Conservation (phyloP, 176 grass and related monocot species). For the Neostapfia colusana region DNA sequence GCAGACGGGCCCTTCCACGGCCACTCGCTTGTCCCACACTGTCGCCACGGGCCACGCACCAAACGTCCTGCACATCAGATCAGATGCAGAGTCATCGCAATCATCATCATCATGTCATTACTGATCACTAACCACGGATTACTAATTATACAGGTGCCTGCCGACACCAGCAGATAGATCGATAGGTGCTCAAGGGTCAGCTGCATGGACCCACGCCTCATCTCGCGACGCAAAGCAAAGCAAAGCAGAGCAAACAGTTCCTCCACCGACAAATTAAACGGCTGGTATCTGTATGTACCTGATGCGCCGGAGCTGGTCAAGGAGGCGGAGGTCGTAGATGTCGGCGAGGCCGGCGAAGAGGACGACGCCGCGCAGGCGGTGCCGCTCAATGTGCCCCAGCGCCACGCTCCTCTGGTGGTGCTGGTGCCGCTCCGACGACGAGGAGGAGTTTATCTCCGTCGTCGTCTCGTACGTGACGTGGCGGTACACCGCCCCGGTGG, state of each 20-base stretch:
- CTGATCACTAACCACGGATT: no score
- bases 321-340: constrained; percentile 66
- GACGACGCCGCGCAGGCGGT: constrained; percentile 64
- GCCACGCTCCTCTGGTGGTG: constrained; percentile 79
- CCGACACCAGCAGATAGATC: no score
- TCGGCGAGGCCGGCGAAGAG: constrained; percentile 63
- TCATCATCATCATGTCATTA: no score
- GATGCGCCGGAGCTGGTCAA: constrained; percentile 52
- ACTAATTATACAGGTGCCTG: no score
- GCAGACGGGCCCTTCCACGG: constrained; percentile 65
- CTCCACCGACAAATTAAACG: not conserved
- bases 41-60: constrained; percentile 78
- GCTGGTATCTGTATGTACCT: constrained; percentile 27
- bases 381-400: constrained; percentile 66
- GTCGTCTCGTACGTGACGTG: constrained; percentile 64
- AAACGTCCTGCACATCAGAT: constrained; percentile 46
- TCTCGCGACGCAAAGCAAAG: no score
- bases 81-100: no score
- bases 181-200: no score
- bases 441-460: constrained; percentile 56
- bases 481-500: constrained; percentile 62
- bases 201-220: no score
- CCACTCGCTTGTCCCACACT: constrained; percentile 51
- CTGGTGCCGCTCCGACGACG: constrained; percentile 48
- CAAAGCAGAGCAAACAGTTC: no score